Evolutionary conservation across 202 grass and related monocot genomes (phyloP).

Genomic region (Sporobolus alterniflorus): DNA sequence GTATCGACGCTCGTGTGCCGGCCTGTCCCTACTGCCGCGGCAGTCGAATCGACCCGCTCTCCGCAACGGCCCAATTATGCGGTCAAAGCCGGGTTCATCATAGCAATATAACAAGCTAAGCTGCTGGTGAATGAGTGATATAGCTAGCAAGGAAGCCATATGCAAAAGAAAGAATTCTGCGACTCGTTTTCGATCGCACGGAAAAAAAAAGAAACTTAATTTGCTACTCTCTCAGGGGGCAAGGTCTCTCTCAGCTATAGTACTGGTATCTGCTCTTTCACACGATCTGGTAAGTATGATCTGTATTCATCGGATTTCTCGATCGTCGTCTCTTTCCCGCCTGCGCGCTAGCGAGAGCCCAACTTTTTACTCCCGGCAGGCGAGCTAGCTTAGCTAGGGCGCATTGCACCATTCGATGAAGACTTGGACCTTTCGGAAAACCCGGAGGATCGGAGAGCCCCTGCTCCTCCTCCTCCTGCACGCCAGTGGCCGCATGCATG

Average conservation of each 20-base stretch:
- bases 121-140: too few species aligned
- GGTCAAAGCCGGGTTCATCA: background rate
- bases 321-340: background rate
- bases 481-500: background rate
- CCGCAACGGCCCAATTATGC: background rate
- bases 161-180: too few species aligned
- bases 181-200: too few species aligned
- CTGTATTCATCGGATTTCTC: background rate
- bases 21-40: background rate
- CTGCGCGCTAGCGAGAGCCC: background rate
- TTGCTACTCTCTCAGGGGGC: too few species aligned
- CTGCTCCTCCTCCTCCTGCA: background rate
- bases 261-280: too few species aligned
- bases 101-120: background rate
- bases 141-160: too few species aligned
- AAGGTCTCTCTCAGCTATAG: too few species aligned
- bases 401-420: conserved; percentile 15
- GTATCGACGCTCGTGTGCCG: background rate
- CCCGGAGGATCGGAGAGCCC: too few species aligned
- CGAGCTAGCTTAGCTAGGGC: too few species aligned
- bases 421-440: conserved; percentile 32
- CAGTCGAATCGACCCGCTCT: conserved; percentile 13
- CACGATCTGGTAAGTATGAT: too few species aligned
- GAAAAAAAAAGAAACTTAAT: too few species aligned
- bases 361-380: background rate